Evolutionary conservation across 768 basidiomycete genomes (phyloP), one percentile per base, ranked within the genome.

Genomic region (Boletus pseudopeckii): DNA sequence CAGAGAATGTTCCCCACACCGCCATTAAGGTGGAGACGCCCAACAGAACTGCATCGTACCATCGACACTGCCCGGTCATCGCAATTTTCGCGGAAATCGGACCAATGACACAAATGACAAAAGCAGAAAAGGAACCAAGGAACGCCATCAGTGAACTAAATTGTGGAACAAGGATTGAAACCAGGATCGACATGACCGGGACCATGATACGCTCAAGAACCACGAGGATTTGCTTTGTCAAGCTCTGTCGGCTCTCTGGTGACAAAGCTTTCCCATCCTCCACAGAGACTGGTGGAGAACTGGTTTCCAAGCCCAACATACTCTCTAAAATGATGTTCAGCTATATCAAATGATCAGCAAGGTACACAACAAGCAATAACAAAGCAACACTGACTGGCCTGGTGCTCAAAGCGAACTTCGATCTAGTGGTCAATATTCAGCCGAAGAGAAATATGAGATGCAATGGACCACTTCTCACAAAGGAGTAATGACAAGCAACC

Each of bases 101-200:
- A 10, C 86, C 82, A 54, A 91, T 83, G 22, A 90, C 79, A 56
- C 88, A 89, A 22, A 92, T 77, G 63, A 85, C 73, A 58, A 85
- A 85, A 0, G 92, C 88, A 34, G 86, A 85, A 68, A 92, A 92
- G n/a, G 90, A 86, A 3, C 95, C 95, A 48, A 98, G 74, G 69
- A 97, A 90, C 1, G 92, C 90, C 89, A 94, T 92, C 70, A 87
- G 75, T 5, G 84, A 77, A 57, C 85, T 83, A 70, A 95, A 95
- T 50, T 89, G 81, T 6, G 92, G 92, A 20, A 94, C 69, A 48
- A 81, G 66, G 53, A 92, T 86, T 18, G 93, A 92, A 24, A 87
- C 82, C 32, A 70, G 66, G 13, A 91, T 84, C 22, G 86, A 80
- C 33, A 85, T 62, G 10, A 77, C 59, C 1, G 87, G 82, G 41